These are phyloP conservation scores for Physocladia obscura DNA, from an alignment of 192 early-diverging fungal genomes.

Conservation along the genomic window DNA sequence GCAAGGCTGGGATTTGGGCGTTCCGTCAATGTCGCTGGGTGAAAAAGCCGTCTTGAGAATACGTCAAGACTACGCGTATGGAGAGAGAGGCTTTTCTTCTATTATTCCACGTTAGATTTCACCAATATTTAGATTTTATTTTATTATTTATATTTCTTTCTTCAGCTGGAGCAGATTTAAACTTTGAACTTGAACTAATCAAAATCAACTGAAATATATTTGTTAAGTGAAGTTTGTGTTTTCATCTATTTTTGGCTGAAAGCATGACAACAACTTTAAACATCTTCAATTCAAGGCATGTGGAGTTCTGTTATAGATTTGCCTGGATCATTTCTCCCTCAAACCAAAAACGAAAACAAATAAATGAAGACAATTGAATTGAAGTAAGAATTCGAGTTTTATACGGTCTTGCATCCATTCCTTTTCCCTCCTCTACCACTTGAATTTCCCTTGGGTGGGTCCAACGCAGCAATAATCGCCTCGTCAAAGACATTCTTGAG, in stretches of 20 bases:
- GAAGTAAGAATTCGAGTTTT: not conserved
- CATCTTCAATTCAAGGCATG: too few species aligned
- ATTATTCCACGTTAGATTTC: too few species aligned
- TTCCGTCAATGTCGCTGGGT: slow-evolving; percentile 90
- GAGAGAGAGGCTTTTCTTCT: slow-evolving; percentile 69
- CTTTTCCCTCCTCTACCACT: not conserved
- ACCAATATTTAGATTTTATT: too few species aligned
- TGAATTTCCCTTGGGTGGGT: slow-evolving; percentile 61
- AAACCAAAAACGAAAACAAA: not conserved
- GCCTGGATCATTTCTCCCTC: too few species aligned
- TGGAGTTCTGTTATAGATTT: too few species aligned
- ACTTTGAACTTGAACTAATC: slow-evolving; percentile 71
- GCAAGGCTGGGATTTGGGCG: slow-evolving; percentile 76
- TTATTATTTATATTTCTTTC: slow-evolving; percentile 3
- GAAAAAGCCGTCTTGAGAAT: slow-evolving; percentile 83
- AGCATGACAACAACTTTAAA: too few species aligned
- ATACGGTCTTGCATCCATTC: slow-evolving; percentile 17
- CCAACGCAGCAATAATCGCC: slow-evolving; percentile 93
- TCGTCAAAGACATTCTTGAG: slow-evolving; percentile 97
- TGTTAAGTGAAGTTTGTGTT: too few species aligned
- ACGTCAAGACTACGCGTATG: slow-evolving; percentile 81
- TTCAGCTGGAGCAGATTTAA: slow-evolving; percentile 54
- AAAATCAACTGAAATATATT: slow-evolving; percentile 33
- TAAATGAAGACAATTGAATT: not conserved
- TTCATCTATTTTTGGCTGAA: too few species aligned